Conservation (phyloP, 768 basidiomycete genomes). For the Calocybe cyanea region DNA sequence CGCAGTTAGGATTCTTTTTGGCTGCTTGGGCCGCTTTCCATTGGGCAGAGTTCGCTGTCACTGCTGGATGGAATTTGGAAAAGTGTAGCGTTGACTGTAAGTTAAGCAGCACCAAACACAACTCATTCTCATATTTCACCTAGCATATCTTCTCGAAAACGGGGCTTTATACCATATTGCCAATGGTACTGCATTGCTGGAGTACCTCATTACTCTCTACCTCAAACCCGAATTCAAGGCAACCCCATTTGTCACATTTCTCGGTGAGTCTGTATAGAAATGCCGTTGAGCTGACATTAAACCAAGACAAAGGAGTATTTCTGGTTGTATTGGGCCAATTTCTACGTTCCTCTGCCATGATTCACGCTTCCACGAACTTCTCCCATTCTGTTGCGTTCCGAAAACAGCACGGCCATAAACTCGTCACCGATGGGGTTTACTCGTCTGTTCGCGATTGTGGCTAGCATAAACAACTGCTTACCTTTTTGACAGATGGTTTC, state of each 20-base stretch:
- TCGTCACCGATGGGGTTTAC: constrained; percentile 91
- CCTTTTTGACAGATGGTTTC: constrained; percentile 55
- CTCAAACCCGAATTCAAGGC: constrained; percentile 63
- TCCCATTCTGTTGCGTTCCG: constrained; percentile 81
- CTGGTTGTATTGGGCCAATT: constrained; percentile 69
- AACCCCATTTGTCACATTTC: constrained; percentile 48
- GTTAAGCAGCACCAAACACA: constrained; percentile 25
- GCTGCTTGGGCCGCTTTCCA: constrained; percentile 87
- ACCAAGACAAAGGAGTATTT: constrained; percentile 47
- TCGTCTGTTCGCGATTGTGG: constrained; percentile 45
- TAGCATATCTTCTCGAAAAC: constrained; percentile 94
- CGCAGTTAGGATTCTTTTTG: constrained; percentile 79
- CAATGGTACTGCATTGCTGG: constrained; percentile 69
- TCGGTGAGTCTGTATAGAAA: constrained; percentile 42
- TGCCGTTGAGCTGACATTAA: constrained; percentile 1
- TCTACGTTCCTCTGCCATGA: constrained; percentile 90
- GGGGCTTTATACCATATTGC: constrained; percentile 82
- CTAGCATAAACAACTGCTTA: constrained; percentile 1
- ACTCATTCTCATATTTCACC: neutral
- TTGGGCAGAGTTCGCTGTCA: constrained; percentile 91
- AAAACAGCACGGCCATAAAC: constrained; percentile 68
- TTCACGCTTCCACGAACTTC: constrained; percentile 91
- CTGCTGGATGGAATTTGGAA: constrained; percentile 91
- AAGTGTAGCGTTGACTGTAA: constrained; percentile 92
- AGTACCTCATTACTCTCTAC: constrained; percentile 73